Evolutionary conservation across 306 rosid genomes (phyloP).

Genomic region (Leucaena leucocephala): DNA sequence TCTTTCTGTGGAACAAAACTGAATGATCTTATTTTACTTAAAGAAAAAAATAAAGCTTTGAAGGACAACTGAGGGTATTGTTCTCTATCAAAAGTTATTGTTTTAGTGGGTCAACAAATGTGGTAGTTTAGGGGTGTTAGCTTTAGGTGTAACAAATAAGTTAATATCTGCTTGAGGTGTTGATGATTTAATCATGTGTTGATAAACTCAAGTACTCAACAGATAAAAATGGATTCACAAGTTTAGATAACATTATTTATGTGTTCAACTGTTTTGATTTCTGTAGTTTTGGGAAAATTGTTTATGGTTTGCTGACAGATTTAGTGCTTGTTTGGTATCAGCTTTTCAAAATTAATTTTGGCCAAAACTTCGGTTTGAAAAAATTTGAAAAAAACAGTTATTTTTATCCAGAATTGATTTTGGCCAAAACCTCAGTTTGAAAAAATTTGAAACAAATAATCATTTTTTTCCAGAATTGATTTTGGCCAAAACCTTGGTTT

Average conservation of each 20-base stretch:
- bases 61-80: not conserved
- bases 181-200: conserved; percentile 5
- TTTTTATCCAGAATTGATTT: too few relatives aligned
- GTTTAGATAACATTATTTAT: not conserved
- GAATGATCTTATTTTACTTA: not conserved
- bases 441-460: too few relatives aligned
- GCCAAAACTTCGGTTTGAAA: too few relatives aligned
- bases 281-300: not conserved
- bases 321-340: too few relatives aligned
- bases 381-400: too few relatives aligned
- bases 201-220: conserved; percentile 10
- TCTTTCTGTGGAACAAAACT: not conserved
- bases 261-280: not conserved
- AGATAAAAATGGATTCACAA: not conserved
- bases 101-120: not conserved
- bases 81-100: not conserved
- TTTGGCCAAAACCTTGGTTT: too few relatives aligned
- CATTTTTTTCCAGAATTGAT: too few relatives aligned
- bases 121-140: not conserved
- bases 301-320: not conserved
- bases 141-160: not conserved
- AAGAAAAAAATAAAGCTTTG: not conserved
- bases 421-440: too few relatives aligned
- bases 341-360: too few relatives aligned
- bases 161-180: not conserved